phyloP scores from a whole-genome alignment of 805 yeast genomes.

The Ogataea paraovalis region DNA sequence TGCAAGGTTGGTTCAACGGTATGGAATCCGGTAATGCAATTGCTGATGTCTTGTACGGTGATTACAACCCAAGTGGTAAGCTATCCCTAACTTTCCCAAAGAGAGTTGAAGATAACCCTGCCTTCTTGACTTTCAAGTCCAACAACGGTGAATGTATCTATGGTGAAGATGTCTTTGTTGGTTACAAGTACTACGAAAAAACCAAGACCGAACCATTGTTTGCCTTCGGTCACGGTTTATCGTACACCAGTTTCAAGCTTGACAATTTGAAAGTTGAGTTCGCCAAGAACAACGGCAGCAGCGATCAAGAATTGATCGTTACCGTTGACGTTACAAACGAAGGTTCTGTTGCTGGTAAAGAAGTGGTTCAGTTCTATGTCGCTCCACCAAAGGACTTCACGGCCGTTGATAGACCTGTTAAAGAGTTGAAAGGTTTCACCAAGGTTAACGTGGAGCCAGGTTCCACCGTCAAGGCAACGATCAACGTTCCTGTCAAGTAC shows the following conservation, averaged over 20 bases:
- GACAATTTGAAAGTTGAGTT: constrained; percentile 31
- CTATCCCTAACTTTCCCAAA: constrained; percentile 53
- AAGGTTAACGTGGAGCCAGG: constrained; percentile 47
- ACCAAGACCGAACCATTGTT: constrained; percentile 43
- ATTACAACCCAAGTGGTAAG: constrained; percentile 58
- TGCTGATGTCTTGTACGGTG: constrained; percentile 59
- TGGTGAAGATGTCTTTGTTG: constrained; percentile 65
- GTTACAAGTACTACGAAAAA: constrained; percentile 59
- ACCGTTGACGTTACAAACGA: constrained; percentile 43
- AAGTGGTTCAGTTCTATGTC: constrained; percentile 54
- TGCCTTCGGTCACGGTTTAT: constrained; percentile 63
- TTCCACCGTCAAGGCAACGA: constrained; percentile 34
- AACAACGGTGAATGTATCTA: constrained; percentile 52
- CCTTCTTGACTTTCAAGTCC: constrained; percentile 47
- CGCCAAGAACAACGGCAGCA: constrained; percentile 8
- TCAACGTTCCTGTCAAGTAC: constrained; percentile 43
- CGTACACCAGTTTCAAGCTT: constrained; percentile 50
- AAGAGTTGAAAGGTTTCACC: constrained; percentile 57
- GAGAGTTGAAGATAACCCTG: constrained; percentile 50
- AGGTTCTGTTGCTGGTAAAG: constrained; percentile 47
- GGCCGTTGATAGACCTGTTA: constrained; percentile 42
- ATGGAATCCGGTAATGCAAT: constrained; percentile 54
- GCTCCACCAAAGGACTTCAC: constrained; percentile 33
- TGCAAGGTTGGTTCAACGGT: constrained; percentile 59
- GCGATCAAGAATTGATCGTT: constrained; percentile 22